Base-by-base conservation (phyloP, 1,284 basidiomycete genomes). In the Kwoniella shivajii region DNA sequence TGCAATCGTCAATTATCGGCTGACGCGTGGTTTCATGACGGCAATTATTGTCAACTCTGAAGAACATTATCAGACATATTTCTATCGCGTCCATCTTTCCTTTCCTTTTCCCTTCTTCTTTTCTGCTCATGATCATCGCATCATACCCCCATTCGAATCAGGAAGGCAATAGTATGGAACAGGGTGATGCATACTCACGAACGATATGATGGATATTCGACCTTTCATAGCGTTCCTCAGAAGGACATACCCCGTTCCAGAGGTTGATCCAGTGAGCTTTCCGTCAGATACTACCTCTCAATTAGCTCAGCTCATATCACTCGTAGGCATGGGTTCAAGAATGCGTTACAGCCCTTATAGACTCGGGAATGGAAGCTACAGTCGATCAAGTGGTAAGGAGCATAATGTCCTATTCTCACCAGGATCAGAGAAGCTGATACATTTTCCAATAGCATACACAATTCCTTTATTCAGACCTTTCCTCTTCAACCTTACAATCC, bases 391-490 rank as follows among this genome's bases (percentile, higher is more conserved):
- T 75, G 5, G 69, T 69, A 41, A 26, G 68, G 52, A 26, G 2
- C 5, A 3, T 34, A 33, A 13, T 13, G 6, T 9, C 20, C 5
- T 27, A 10, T 16, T n/a, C 39, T 18, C 5, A 14, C 2, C 42
- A 45, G 4, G 16, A 18, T 26, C 48, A 20, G 4, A n/a, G 22
- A 18, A 33, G n/a, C n/a, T 18, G 24, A 33, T 29, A 4, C 29
- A 34, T n/a, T 22, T 6, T 9, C 14, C 33, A 46, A 30, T 44
- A 73, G 65, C 57, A 65, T 30, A 56, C 67, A 27, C 67, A 73
- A 67, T 75, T 67, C 59, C 65, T 74, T 37, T 64, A 57, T 37
- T 61, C 67, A 10, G 65, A 72, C 61, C 64, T 76, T 3, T 36
- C 65, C 26, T 27, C 51, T 10, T 72, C 71, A 2, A 68, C 72